Conservation (phyloP, 805 yeast genomes). For the Candida pseudoglaebosa region DNA sequence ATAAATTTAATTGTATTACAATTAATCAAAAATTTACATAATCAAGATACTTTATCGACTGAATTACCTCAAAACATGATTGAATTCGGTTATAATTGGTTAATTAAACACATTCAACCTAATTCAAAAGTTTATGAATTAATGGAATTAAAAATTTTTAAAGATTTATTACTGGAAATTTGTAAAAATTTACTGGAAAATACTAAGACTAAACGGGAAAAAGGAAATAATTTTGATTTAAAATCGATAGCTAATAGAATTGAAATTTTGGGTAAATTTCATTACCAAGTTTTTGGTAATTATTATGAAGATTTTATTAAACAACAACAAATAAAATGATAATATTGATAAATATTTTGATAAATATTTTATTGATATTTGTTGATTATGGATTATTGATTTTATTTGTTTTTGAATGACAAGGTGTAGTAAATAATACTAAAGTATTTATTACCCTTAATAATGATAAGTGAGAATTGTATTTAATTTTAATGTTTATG, state of each 20-base stretch:
- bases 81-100: conserved; percentile 72
- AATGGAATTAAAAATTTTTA: conserved; percentile 64
- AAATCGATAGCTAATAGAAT: conserved; percentile 56
- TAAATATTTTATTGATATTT: background rate
- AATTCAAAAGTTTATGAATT: conserved; percentile 69
- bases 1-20: conserved; percentile 69
- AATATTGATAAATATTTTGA: background rate
- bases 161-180: conserved; percentile 33
- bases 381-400: no score
- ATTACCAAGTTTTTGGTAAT: conserved; percentile 78
- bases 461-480: no score
- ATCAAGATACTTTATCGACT: conserved; percentile 9
- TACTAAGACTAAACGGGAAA: conserved; percentile 24
- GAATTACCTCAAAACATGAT: conserved; percentile 37
- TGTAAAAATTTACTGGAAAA: conserved; percentile 3
- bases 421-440: no score
- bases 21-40: conserved; percentile 42
- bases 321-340: conserved; percentile 1
- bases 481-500: background rate
- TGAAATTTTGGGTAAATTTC: conserved; percentile 66
- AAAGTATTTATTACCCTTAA: no score
- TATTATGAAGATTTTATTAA: conserved; percentile 48
- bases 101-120: conserved; percentile 83
- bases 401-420: no score
- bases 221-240: conserved; percentile 38